These are phyloP conservation scores for Apophysomyces trapeziformis DNA, from an alignment of 371 early-diverging fungal species.

Conservation along the genomic window DNA sequence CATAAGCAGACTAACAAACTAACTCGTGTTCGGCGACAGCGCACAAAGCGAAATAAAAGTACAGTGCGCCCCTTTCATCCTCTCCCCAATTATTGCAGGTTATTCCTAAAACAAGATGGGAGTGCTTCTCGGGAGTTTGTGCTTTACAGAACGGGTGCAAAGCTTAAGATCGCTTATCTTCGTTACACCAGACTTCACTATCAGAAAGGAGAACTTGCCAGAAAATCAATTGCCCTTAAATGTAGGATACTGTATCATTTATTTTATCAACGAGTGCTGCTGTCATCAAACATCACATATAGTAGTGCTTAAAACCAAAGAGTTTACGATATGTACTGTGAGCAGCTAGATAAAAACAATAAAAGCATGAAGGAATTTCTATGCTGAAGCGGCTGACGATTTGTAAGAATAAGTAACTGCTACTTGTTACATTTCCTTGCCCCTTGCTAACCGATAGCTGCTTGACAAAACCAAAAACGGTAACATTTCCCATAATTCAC, in stretches of 20 bases:
- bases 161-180: neutral
- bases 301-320: too few relatives aligned
- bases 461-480: too few relatives aligned
- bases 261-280: neutral
- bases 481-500: too few relatives aligned
- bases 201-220: neutral
- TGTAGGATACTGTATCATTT: neutral
- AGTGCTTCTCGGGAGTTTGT: constrained; percentile 6
- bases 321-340: too few relatives aligned
- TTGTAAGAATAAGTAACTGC: too few relatives aligned
- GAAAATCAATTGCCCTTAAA: neutral
- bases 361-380: too few relatives aligned
- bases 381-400: too few relatives aligned
- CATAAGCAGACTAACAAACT: neutral
- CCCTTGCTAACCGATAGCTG: too few relatives aligned
- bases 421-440: too few relatives aligned
- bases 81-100: neutral
- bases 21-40: constrained; percentile 1
- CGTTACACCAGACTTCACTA: neutral
- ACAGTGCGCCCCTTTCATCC: constrained; percentile 8
- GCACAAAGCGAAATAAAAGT: neutral
- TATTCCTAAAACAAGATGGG: neutral
- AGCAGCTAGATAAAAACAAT: too few relatives aligned
- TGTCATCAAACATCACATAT: neutral
- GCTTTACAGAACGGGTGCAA: constrained; percentile 6